Base-by-base conservation (phyloP, 345 rosid species). In the Microthlaspi erraticum region DNA sequence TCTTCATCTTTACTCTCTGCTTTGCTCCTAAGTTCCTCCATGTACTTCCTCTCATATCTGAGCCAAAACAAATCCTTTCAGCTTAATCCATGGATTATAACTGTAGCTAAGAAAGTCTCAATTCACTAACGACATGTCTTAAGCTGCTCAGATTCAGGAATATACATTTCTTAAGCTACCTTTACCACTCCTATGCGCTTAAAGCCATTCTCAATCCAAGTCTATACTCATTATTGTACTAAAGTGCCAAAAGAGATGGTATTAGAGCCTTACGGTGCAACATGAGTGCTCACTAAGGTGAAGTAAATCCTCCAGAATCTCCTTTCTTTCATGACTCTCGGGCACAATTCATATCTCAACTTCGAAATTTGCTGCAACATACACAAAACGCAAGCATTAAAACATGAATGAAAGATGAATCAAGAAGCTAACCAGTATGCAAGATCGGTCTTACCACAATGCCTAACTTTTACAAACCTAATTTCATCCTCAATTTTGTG, bases 291-390 rank as follows among this genome's bases (percentile, higher is more conserved):
- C 72, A 93, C 94, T 56, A 93, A 85, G 4, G 92, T 87, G 66
- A 88, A 93, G 81, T 93, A 91, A 57, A 93, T 90, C 87, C 87
- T 87, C 98, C 98, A 93, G 75, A 93, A 93, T 65, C 83, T 88
- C 82, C 81, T 68, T 73, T 93, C 98, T 77, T 91, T 93, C 98
- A 93, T 93, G 43, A 79, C 77, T 8, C 98, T 88, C 0, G 98
- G 98, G 71, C 98, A 93, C 60, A 93, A 70, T 59, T 93, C 96
- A 75, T 91, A 93, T 59, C 98, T 83, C 32, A 93, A 76, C 67
- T 73, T 87, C 8, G 95, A 88, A 53, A 91, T 89, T 85, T 81
- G 89, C 98, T 93, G 85, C 82, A 81, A 38, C 64, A 70, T 17
- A 56, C 23, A 73, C 61, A 71, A 14, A 60, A 38, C 6, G 33